These are phyloP conservation scores for Lodderomyces orthopsilosis DNA, from an alignment of 1,139 yeast species.

Conservation along the genomic window DNA sequence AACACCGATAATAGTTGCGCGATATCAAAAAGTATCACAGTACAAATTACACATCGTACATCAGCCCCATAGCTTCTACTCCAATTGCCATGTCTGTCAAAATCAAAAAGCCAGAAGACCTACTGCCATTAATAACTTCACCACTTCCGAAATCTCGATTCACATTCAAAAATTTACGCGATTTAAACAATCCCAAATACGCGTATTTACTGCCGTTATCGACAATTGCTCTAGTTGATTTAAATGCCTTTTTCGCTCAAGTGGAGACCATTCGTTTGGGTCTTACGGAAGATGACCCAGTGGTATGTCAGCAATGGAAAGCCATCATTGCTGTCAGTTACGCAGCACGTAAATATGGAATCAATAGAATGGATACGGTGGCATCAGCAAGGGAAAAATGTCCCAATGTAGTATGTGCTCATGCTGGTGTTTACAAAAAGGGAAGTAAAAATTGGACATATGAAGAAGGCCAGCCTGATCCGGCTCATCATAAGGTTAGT, in stretches of 20 bases:
- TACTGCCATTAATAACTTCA: conserved; percentile 5
- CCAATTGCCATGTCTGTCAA: conserved; percentile 11
- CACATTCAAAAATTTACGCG: conserved; percentile 45
- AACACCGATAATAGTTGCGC: too few relatives aligned
- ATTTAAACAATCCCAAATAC: conserved; percentile 41
- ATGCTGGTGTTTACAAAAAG: conserved; percentile 89
- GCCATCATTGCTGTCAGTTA: conserved; percentile 85
- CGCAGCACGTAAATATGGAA: conserved; percentile 83
- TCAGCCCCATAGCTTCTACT: background rate
- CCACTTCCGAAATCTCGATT: conserved; percentile 23
- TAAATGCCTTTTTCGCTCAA: conserved; percentile 95
- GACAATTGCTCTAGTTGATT: conserved; percentile 80
- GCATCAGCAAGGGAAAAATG: conserved; percentile 71
- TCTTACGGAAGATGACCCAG: conserved; percentile 66
- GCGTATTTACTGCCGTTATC: conserved; percentile 70
- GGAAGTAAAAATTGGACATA: conserved; percentile 87
- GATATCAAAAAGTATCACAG: background rate
- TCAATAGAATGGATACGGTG: conserved; percentile 71
- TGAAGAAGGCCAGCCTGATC: conserved; percentile 38
- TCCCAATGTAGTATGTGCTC: conserved; percentile 72
- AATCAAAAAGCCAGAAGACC: background rate
- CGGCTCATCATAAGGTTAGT: conserved; percentile 70
- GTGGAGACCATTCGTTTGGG: conserved; percentile 80
- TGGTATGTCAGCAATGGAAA: conserved; percentile 94
- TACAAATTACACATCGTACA: background rate